Base-by-base conservation (phyloP, 805 yeast species). In the Candida patagonica region DNA sequence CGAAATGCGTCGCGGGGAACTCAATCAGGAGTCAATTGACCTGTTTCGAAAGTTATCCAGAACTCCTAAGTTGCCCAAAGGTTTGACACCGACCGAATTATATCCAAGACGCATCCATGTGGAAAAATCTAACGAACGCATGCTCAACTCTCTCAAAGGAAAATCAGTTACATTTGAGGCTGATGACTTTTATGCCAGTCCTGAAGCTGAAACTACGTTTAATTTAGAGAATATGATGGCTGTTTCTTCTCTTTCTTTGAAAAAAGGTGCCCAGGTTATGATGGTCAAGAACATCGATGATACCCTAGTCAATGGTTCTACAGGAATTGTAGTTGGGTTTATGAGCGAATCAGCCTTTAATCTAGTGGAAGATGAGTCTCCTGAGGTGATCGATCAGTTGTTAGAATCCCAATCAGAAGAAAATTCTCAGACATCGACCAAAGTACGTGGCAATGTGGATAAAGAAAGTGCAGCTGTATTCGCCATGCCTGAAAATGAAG, bases 261-360 rank as follows among this genome's bases (percentile, higher is more conserved):
- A 88, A 57, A 78, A 74, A 40, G 86, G 85, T 26, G 94, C 96
- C 0, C 98, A 92, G 59, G 96, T 92, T 1, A 88, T 92, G 96
- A 77, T 85, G 70, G 62, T 92, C 48, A 85, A 83, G 52, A 92
- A 92, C 56, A 68, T 73, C 22, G 88, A 84, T 47, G 80, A 76
- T 7, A 62, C 67, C 2, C 64, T 92, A 27, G 97, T 92, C 30
- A 92, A 92, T 61, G 98, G 99, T 2, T 75, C 96, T 0, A 65
- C 89, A 27, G 99, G 99, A 0, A 74, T 69, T 27, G 80, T 92
- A 1, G 49, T 75, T 6, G 76, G 71, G 13, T 78, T 81, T 47
- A 60, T 71, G 55, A 49, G 54, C 24, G 59, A 56, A 16, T 36
- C 49, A 2, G 41, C 56, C 6, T 52, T 47, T 37, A 36, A 35